Base-by-base conservation (phyloP, 2,329 filamentous ascomycete genomes). In the Bipolaris oryzae region DNA sequence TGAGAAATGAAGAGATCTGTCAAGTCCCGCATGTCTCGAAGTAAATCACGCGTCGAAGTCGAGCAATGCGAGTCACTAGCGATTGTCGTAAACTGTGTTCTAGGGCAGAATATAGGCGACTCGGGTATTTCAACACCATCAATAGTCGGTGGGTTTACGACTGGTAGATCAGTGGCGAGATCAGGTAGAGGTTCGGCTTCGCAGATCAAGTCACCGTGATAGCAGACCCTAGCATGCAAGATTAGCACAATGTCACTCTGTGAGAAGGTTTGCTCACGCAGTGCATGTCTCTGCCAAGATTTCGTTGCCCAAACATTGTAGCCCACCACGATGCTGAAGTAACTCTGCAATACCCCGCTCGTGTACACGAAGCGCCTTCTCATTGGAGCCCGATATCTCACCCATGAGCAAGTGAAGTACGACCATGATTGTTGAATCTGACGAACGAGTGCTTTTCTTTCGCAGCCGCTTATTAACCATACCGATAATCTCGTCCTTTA, bases 51-150 rank as follows among this genome's bases (percentile, higher is more conserved):
- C 0, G 69, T 74, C 15, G 35, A 43, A 13, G 34, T 15, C 5
- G 66, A 68, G 54, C 73, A 76, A 10, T 42, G 44, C 7, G 57
- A 34, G 23, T 70, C 69, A 9, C 58, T 55, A 20, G 53, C 11
- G 13, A 72, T 58, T 0, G 65, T 68, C 7, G 47, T 34, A 43
- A 74, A 69, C 1, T 69, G 54, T 18, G 25, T 16, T 16, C 61
- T 63, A 1, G 67, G 69, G 37, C 68, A 70, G 48, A 71, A 76
- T 7, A 76, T 48, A 1, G 74, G 75, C 3, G 74, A 76, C 45
- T 76, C 72, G 13, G 74, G 71, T 15, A 76, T 45, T 1, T 63
- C 44, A 16, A 42, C 28, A 0, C 21, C 52, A 2, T 45, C 23
- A 5, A 62, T 42, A n/a, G 56, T 6, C 3, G 45, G 34, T 5